phyloP scores from a whole-genome alignment of 2,329 filamentous ascomycete genomes.

The Ophiognomonia clavigignenti-juglandacearum region DNA sequence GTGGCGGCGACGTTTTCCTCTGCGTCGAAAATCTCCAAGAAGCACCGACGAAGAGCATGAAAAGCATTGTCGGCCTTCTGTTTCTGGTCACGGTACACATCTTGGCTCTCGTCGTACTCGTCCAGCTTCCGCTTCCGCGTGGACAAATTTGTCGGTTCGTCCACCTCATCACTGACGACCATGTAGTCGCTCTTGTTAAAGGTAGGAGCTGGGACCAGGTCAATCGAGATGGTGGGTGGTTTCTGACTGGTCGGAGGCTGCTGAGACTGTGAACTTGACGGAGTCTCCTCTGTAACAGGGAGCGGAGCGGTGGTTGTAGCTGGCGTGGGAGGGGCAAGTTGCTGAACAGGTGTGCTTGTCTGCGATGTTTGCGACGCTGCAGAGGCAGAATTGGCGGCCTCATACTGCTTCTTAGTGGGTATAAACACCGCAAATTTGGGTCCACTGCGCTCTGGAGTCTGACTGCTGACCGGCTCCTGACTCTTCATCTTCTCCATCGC shows the following conservation, averaged over 20 bases:
- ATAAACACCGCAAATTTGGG: conserved; percentile 43
- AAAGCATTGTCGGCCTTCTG: conserved; percentile 74
- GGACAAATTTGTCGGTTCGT: conserved; percentile 44
- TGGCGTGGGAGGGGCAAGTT: conserved; percentile 25
- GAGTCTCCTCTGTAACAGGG: not conserved
- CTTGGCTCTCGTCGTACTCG: conserved; percentile 47
- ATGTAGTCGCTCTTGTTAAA: conserved; percentile 51
- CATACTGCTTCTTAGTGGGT: conserved; percentile 35
- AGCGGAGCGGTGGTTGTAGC: conserved; percentile 6
- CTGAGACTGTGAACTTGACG: conserved; percentile 9
- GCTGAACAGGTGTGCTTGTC: conserved; percentile 17
- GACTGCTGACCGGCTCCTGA: conserved; percentile 20
- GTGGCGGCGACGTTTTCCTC: conserved; percentile 63
- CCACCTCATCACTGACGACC: conserved; percentile 40
- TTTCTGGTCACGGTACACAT: conserved; percentile 67
- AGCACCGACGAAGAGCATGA: conserved; percentile 62
- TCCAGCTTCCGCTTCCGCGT: conserved; percentile 49
- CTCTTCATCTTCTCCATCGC: conserved; percentile 3
- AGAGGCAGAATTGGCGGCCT: conserved; percentile 14
- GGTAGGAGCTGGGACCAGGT: conserved; percentile 34
- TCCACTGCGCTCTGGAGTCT: conserved; percentile 30
- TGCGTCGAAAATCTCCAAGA: conserved; percentile 70
- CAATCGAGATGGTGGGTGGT: conserved; percentile 37
- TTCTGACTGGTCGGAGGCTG: conserved; percentile 15
- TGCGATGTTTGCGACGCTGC: not conserved